Base-by-base conservation (phyloP, 495 filamentous ascomycete species). In the Daldinia vernicosa region DNA sequence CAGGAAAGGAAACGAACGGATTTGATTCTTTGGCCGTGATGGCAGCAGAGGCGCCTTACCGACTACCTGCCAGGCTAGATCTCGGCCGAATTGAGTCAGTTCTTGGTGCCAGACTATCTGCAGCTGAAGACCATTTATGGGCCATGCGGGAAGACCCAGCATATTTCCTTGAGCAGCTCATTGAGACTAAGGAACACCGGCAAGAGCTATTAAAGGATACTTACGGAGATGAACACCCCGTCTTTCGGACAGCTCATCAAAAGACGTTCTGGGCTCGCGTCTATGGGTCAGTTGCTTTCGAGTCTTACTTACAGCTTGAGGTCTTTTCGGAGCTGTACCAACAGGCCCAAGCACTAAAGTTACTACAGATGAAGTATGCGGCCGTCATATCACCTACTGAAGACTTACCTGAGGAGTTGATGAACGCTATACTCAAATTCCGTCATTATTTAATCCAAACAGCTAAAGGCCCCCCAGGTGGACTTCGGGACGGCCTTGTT, bases 121-220 rank as follows among this genome's bases (percentile, higher is more conserved):
- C 80, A 11, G 80, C 83, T 3, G 80, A 85, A 58, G 86, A 89
- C 68, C 83, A 86, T 53, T 22, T 88, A 3, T 87, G 84, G 85
- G 67, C 80, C 0, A 71, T 89, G 40, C 79, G 88, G 12, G 87
- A 89, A 61, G 87, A 90, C 71, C 86, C 87, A 0, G 76, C 63
- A 2, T 89, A 88, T 69, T 89, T 89, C 60, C 71, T 74, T 6
- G 76, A 80, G 9, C 50, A 67, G 14, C 14, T 87, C 0, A 55
- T 64, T 6, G 82, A 86, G 1, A 59, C 47, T 7, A 78, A 74
- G 32, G 87, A 87, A 24, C 86, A 89, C 69, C 70, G 79, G 0
- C 65, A 71, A 14, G 83, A 86, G 51, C 53, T 78, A 12, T 5
- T 52, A 17, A 58, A 27, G 17, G 30, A 58, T 17, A 11, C 17